phyloP scores from a whole-genome alignment of 176 grass and related monocot genomes.

The Pontederia crassipes region DNA sequence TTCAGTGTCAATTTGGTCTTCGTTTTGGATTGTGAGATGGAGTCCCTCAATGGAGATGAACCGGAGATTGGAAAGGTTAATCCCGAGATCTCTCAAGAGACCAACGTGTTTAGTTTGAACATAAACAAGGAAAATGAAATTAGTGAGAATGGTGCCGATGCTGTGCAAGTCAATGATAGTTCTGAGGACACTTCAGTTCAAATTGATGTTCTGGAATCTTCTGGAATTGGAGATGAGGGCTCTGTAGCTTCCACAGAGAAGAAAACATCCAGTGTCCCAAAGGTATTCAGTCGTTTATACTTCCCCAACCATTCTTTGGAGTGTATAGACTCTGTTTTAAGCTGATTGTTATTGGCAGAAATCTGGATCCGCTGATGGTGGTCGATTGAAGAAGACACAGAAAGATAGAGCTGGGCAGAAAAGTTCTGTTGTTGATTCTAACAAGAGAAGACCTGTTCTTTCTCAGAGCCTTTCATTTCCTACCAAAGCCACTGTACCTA shows the following conservation, averaged over 20 bases:
- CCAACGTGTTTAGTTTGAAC: background rate
- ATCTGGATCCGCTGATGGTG: constrained; percentile 33
- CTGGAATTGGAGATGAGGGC: background rate
- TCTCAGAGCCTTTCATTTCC: constrained; percentile 62
- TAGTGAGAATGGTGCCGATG: background rate
- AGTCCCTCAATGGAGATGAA: background rate
- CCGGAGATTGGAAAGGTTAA: background rate
- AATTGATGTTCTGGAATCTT: background rate
- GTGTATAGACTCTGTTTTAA: background rate
- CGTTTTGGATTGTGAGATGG: constrained; percentile 1
- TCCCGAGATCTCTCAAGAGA: background rate
- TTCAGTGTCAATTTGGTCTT: background rate
- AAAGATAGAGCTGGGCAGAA: constrained; percentile 32
- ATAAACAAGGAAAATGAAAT: constrained; percentile 10
- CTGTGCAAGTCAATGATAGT: background rate
- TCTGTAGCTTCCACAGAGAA: constrained; percentile 6
- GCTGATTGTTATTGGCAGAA: constrained; percentile 28
- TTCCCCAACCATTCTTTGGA: background rate
- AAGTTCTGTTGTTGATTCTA: background rate
- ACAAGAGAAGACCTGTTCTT: constrained; percentile 38
- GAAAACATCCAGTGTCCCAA: constrained; percentile 3
- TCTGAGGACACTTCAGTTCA: background rate
- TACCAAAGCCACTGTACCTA: constrained; percentile 22
- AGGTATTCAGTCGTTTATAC: constrained; percentile 1
- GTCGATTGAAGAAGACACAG: constrained; percentile 23